These are phyloP conservation scores for Grigorovia transvaalensis DNA, from an alignment of 805 yeast species.

Conservation along the genomic window DNA sequence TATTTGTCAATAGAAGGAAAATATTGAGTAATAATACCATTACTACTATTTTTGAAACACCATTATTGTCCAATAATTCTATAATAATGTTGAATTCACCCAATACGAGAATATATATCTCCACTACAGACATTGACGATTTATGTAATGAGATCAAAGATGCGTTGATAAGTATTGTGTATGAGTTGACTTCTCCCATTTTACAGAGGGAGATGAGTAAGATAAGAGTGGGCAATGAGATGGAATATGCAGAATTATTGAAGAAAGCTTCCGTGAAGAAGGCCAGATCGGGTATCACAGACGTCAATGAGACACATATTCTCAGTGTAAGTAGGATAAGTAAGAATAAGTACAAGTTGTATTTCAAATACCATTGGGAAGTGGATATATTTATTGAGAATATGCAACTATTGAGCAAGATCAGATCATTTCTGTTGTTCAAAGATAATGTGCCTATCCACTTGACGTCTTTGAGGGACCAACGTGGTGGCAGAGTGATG, in stretches of 20 bases:
- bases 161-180: conserved; percentile 19
- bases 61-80: conserved; percentile 27
- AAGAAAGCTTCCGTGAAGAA: conserved; percentile 7
- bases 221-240: conserved; percentile 17
- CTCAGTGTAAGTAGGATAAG: conserved; percentile 18
- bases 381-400: conserved; percentile 23
- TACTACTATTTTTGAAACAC: conserved; percentile 23
- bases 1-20: conserved; percentile 24
- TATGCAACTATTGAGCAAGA: conserved; percentile 15
- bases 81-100: conserved; percentile 26
- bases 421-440: conserved; percentile 18
- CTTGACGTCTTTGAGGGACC: conserved; percentile 6
- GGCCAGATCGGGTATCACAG: conserved; percentile 2
- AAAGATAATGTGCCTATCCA: conserved; percentile 3
- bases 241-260: conserved; percentile 10
- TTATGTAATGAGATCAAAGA: conserved; percentile 20
- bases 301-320: conserved; percentile 8
- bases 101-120: conserved; percentile 18
- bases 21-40: conserved; percentile 14
- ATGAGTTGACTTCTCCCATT: conserved; percentile 20
- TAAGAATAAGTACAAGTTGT: conserved; percentile 19
- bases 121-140: conserved; percentile 22
- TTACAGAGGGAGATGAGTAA: conserved; percentile 16
- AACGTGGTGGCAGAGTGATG: conserved; percentile 4
- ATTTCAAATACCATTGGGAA: conserved; percentile 23